Evolutionary conservation across 192 early-diverging fungal genomes (phyloP), one percentile per base, ranked within the genome.

Genomic region (Rhizophagus prolifer): DNA sequence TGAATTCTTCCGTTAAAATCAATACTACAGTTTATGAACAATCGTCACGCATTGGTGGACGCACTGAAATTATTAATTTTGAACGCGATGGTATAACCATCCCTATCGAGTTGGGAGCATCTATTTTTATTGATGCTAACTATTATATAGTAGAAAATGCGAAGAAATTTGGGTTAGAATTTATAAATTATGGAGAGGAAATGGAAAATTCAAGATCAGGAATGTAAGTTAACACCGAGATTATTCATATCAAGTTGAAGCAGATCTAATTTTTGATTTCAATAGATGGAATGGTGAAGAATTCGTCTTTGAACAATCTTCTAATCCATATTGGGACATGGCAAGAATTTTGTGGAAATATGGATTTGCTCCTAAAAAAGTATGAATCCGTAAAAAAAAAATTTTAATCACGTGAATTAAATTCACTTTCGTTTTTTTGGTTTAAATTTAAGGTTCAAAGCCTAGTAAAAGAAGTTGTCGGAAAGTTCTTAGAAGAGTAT

Each of bases 91-190:
- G 46, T 28, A 25, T 77, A 25, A 62, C 83, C 9, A 66, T 79
- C 16, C 70, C 78, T 25, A 79, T 91, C 16, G 91, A 92, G 79
- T 67, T 87, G 5, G 91, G 91, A 0, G 91, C 89, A 10, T 90
- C 89, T 34, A 88, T 92, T 59, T 92, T 92, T 78, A 81, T 91
- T 28, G 81, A 83, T 25, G 79, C 72, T 46, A 92, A 92, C 70
- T 77, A 86, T 72, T 75, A 92, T 70, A 59, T 92, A 1, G 82
- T 87, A 47, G 83, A 86, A 34, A 81, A 88, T 4, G 64, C 86
- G 28, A 75, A 86, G 63, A 74, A 81, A 47, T 86, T 88, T 80
- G 86, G 86, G 3, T 62, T 92, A 19, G 77, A 85, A 63, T 71
- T 83, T 9, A 84, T 78, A 26, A 62, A 28, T 19, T 38, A 82